Conservation (phyloP, 306 rosid genomes). For the Malus asiatica region DNA sequence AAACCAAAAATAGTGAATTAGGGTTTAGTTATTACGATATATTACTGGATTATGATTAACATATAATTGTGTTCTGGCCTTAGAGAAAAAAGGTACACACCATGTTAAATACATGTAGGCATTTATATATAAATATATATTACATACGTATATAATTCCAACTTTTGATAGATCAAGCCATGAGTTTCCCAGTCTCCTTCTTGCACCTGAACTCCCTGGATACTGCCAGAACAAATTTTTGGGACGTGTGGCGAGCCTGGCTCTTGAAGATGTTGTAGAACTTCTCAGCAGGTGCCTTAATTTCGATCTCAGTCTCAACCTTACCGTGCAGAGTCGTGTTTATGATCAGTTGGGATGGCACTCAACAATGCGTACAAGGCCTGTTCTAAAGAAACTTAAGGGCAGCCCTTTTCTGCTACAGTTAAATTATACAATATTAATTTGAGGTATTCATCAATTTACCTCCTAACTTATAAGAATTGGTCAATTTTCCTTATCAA, state of each 20-base stretch:
- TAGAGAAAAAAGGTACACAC: not conserved
- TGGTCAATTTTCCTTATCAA: no score
- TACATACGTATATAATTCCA: constrained; percentile 20
- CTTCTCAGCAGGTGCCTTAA: constrained; percentile 12
- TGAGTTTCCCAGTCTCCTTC: constrained; percentile 36
- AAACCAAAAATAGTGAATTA: no score
- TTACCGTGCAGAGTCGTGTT: constrained; percentile 7
- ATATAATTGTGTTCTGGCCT: not conserved
- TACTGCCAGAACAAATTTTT: constrained; percentile 3
- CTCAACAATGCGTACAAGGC: no score
- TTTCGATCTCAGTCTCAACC: not conserved
- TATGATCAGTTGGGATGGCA: not conserved
- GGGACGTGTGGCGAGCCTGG: constrained; percentile 18
- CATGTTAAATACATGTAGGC: no score
- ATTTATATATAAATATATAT: not conserved
- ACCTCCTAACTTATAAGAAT: no score
- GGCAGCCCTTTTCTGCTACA: no score
- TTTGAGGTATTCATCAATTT: no score
- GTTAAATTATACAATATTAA: no score
- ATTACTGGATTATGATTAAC: not conserved
- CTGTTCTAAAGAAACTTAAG: no score
- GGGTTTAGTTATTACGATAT: no score
- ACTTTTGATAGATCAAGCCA: constrained; percentile 20
- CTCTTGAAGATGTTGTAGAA: constrained; percentile 19
- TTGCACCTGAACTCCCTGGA: constrained; percentile 14